phyloP scores from a whole-genome alignment of 2,329 filamentous ascomycete genomes.

The Colletotrichum musae region DNA sequence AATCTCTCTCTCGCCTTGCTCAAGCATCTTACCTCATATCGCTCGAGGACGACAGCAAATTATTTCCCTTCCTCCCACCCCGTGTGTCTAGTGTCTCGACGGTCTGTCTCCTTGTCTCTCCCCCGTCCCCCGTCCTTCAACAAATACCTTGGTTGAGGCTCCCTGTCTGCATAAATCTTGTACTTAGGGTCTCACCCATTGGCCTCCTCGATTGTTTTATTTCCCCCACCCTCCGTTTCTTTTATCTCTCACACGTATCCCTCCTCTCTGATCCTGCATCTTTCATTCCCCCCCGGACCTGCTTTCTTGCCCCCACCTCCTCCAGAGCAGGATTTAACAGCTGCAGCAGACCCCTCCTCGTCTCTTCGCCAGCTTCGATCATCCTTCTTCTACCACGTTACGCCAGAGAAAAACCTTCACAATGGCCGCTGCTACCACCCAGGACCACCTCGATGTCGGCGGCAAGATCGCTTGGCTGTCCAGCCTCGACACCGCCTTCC shows the following conservation, averaged over 20 bases:
- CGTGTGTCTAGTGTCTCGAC: slow-evolving; percentile 24
- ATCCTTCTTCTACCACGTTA: slow-evolving; percentile 7
- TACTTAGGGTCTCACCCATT: slow-evolving; percentile 32
- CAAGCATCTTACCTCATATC: not conserved
- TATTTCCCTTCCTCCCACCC: slow-evolving; percentile 27
- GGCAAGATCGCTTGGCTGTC: slow-evolving; percentile 77
- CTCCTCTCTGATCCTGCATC: slow-evolving; percentile 5
- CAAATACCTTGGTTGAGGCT: slow-evolving; percentile 37
- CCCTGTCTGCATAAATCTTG: slow-evolving; percentile 33
- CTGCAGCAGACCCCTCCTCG: slow-evolving; percentile 24
- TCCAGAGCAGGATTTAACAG: slow-evolving; percentile 32
- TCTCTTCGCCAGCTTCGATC: slow-evolving; percentile 16
- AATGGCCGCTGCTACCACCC: slow-evolving; percentile 74
- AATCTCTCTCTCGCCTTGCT: not conserved
- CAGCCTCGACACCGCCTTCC: slow-evolving; percentile 88
- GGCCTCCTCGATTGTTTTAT: slow-evolving; percentile 16
- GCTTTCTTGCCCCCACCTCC: slow-evolving; percentile 1
- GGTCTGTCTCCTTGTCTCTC: slow-evolving; percentile 4
- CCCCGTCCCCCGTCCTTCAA: slow-evolving; percentile 29
- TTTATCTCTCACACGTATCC: slow-evolving; percentile 23
- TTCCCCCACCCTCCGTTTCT: slow-evolving; percentile 25
- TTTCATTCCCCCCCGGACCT: slow-evolving; percentile 2
- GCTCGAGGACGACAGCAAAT: slow-evolving; percentile 26
- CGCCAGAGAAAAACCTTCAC: slow-evolving; percentile 43
- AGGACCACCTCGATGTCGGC: slow-evolving; percentile 88